Conservation (phyloP, 352 stramenopile genomes). For the Pythium plurisporium region DNA sequence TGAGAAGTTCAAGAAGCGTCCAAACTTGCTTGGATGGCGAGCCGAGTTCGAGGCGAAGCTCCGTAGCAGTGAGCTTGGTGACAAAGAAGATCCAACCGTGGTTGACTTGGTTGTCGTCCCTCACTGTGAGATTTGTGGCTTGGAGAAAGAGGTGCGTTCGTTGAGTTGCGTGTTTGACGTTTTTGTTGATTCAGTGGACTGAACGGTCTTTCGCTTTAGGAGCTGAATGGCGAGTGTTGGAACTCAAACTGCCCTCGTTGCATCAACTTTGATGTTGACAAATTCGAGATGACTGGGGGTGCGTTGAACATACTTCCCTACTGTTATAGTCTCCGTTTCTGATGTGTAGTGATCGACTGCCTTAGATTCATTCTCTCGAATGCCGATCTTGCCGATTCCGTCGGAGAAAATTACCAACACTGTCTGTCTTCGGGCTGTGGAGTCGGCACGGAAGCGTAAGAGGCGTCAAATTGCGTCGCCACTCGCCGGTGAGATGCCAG, state of each 20-base stretch:
- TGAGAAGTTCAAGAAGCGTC: slow-evolving; percentile 81
- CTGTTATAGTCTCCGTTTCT: background rate
- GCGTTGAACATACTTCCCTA: background rate
- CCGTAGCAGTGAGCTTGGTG: slow-evolving; percentile 45
- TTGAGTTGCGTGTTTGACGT: background rate
- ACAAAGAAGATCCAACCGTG: slow-evolving; percentile 50
- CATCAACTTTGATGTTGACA: slow-evolving; percentile 57
- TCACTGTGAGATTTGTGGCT: slow-evolving; percentile 72
- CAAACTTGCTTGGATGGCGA: slow-evolving; percentile 79
- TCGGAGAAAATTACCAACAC: slow-evolving; percentile 51
- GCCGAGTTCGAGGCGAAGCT: slow-evolving; percentile 63
- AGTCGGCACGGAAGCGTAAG: slow-evolving; percentile 53
- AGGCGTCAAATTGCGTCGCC: slow-evolving; percentile 20
- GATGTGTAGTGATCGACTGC: too few relatives aligned
- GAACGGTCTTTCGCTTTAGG: slow-evolving; percentile 24
- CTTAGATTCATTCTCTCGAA: slow-evolving; percentile 43
- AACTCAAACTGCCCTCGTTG: slow-evolving; percentile 70
- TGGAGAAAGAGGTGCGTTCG: slow-evolving; percentile 72
- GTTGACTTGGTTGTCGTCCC: slow-evolving; percentile 68
- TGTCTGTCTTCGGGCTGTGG: slow-evolving; percentile 31
- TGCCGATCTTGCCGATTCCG: slow-evolving; percentile 48
- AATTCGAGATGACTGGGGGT: slow-evolving; percentile 37
- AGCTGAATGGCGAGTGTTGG: slow-evolving; percentile 65
- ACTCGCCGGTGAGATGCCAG: background rate
- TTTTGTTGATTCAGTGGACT: background rate